Evolutionary conservation across 192 early-diverging fungal species (phyloP), one percentile per base, ranked within the genome.

Genomic region (Mortierella claussenii): DNA sequence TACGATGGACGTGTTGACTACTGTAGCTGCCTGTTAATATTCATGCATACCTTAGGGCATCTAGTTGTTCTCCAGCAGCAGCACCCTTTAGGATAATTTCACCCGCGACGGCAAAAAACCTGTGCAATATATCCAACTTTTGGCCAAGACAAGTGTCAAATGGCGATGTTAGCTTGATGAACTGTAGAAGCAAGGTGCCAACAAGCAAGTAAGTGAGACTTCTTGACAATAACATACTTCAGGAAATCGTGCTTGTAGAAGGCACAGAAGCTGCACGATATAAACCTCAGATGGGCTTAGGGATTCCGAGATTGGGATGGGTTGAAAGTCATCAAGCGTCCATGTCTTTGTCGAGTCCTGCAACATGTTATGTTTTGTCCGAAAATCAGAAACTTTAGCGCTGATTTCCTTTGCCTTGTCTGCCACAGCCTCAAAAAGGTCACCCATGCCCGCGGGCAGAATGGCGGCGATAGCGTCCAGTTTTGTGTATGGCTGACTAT

Each of bases 401-500:
- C 17, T 51, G 5, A 76, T 66, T 24, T 55, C 64, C 0, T 27
- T 27, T 3, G 65, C 28, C 9, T 67, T 65, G 15, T 33, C 44
- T 10, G 42, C 26, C 1, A 67, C 65, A 18, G 73, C 65, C 21
- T 76, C 57, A n/a, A 66, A 76, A 8, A 76, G 18, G 44, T 34
- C 59, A 9, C 30, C 15, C 27, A 76, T 11, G 2, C 57, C 61
- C 15, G 28, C 34, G 18, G 73, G 73, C 24, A 76, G 42, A 17
- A 67, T 21, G n/a, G 26, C 33, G 0, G 61, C 58, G 18, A 76
- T 44, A 5, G 37, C 33, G 0, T 57, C 46, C 21, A 76, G 53
- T 46, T 76, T 76, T 10, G 63, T 56, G 27, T 46, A 34, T 18
- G 61, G 57, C 33, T 60, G 55, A 18, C 52, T 76, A 26, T 76